Evolutionary conservation across 805 yeast genomes (phyloP).

Genomic region (Saccharomycopsis sp.): DNA sequence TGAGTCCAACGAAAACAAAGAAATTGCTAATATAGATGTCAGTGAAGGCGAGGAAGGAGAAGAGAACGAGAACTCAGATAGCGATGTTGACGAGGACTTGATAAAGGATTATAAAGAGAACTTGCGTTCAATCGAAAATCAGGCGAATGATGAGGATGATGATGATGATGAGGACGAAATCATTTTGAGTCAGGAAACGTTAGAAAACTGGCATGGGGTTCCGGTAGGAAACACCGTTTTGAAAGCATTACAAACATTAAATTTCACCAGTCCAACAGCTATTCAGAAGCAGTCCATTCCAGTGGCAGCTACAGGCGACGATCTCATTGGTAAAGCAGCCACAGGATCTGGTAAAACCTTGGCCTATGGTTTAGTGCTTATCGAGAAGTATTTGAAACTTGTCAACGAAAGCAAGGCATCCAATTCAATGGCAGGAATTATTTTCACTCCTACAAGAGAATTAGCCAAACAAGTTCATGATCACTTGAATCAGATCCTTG

Average conservation of each 20-base stretch:
- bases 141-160: conserved; percentile 3
- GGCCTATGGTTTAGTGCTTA: conserved; percentile 89
- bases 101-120: conserved; percentile 30
- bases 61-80: conserved; percentile 17
- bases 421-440: conserved; percentile 59
- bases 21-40: conserved; percentile 8
- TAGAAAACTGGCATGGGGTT: conserved; percentile 56
- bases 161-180: conserved; percentile 26
- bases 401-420: conserved; percentile 24
- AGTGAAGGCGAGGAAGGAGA: conserved; percentile 19
- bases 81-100: conserved; percentile 23
- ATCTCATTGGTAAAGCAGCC: conserved; percentile 91
- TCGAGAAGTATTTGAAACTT: conserved; percentile 51
- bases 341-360: conserved; percentile 97
- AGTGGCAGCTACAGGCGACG: conserved; percentile 60
- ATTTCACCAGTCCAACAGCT: conserved; percentile 69
- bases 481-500: conserved; percentile 53
- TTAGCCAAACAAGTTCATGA: conserved; percentile 88
- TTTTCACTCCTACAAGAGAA: conserved; percentile 95
- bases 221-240: conserved; percentile 49
- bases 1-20: conserved; percentile 23
- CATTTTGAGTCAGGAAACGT: conserved; percentile 27
- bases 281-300: conserved; percentile 80
- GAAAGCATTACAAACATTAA: conserved; percentile 52
- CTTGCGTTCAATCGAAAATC: conserved; percentile 25